Evolutionary conservation across 257 asterid species (phyloP).

Genomic region (Mentha longifolia): DNA sequence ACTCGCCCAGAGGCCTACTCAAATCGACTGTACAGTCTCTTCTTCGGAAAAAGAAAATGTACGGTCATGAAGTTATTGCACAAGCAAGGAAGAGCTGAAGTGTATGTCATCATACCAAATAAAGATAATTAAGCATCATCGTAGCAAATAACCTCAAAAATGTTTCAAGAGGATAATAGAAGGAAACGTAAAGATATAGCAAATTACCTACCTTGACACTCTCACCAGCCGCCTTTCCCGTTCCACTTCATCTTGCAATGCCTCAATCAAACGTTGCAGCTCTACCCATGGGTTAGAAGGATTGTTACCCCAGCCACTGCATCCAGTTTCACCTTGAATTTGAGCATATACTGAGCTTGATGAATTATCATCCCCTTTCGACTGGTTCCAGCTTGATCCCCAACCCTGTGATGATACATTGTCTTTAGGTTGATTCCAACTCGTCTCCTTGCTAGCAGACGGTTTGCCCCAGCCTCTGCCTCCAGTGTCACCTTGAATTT

Average conservation of each 20-base stretch:
- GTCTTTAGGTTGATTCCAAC: constrained; percentile 34
- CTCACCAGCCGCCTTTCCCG: constrained; percentile 72
- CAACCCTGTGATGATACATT: constrained; percentile 28
- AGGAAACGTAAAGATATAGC: neutral
- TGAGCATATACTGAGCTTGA: constrained; percentile 23
- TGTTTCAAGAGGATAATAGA: neutral
- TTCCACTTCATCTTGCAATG: constrained; percentile 48
- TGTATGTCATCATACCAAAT: no score
- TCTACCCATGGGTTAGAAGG: constrained; percentile 47
- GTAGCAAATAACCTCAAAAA: no score
- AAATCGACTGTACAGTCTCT: no score
- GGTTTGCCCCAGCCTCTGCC: constrained; percentile 31
- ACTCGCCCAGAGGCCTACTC: no score
- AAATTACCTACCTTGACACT: constrained; percentile 50
- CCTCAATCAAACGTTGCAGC: constrained; percentile 45
- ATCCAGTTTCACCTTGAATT: constrained; percentile 26
- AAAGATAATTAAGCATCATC: no score
- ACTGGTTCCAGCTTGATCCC: constrained; percentile 44
- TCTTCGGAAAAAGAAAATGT: no score
- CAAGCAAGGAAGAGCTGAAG: no score
- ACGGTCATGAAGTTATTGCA: no score
- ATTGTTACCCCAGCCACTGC: constrained; percentile 32
- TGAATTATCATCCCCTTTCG: constrained; percentile 43
- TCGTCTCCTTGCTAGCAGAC: constrained; percentile 20
- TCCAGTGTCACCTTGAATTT: constrained; percentile 20